Evolutionary conservation across 306 rosid genomes (phyloP).

Genomic region (Citrullus amarus): DNA sequence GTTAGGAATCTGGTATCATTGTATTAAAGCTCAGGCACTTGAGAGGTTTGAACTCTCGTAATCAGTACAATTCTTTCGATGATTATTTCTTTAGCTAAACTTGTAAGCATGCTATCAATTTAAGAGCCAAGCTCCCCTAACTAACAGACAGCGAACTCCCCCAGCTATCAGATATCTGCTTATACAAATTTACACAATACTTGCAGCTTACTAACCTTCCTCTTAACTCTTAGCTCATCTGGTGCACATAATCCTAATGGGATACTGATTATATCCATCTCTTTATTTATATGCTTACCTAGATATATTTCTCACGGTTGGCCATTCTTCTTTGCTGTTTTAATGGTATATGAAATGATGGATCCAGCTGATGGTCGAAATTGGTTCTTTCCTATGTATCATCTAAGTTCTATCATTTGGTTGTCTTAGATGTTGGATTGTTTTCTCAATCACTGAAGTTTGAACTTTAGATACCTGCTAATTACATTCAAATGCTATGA

Average conservation of each 20-base stretch:
- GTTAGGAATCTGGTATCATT: background rate
- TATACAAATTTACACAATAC: background rate
- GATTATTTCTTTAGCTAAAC: background rate
- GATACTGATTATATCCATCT: background rate
- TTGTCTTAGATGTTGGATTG: background rate
- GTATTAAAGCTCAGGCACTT: background rate
- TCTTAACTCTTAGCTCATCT: background rate
- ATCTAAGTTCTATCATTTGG: background rate
- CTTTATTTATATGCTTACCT: background rate
- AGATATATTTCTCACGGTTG: constrained; percentile 3
- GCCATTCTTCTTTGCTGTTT: background rate
- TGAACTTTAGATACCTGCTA: constrained; percentile 1
- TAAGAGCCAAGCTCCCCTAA: background rate
- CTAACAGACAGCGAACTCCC: background rate
- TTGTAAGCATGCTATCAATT: background rate
- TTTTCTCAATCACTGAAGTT: background rate
- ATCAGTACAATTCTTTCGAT: background rate
- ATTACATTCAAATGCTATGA: constrained; percentile 11
- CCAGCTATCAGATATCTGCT: background rate
- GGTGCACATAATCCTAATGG: background rate
- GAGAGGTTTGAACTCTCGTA: background rate
- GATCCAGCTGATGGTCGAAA: background rate
- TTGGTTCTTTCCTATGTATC: background rate
- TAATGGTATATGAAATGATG: background rate
- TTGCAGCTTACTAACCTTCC: background rate